These are phyloP conservation scores for Schizophyllum commune DNA, from an alignment of 1,284 basidiomycete species.

Conservation along the genomic window DNA sequence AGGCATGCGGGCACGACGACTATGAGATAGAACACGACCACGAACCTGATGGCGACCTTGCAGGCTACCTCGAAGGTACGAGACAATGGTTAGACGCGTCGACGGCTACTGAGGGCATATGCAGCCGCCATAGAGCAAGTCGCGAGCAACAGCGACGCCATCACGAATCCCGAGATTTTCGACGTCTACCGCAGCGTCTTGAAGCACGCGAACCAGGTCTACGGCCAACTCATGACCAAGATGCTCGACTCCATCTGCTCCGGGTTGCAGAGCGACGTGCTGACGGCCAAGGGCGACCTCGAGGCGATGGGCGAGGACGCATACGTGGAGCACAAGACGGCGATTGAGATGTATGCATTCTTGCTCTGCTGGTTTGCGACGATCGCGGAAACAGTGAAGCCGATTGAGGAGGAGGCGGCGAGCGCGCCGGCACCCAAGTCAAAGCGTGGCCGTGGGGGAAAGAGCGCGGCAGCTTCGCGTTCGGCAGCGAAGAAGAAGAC, in stretches of 20 bases:
- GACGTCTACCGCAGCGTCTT: conserved; percentile 76
- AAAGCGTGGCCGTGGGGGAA: conserved; percentile 53
- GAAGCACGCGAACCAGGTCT: conserved; percentile 56
- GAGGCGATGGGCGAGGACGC: conserved; percentile 67
- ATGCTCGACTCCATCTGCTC: conserved; percentile 72
- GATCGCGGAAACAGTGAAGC: conserved; percentile 68
- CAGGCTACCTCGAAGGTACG: conserved; percentile 43
- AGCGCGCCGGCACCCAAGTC: conserved; percentile 40
- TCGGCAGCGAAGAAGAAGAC: conserved; percentile 36
- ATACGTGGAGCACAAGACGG: conserved; percentile 58
- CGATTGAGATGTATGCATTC: conserved; percentile 86
- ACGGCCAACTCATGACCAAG: conserved; percentile 62
- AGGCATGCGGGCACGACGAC: conserved; percentile 50
- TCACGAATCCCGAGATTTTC: conserved; percentile 60
- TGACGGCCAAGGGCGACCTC: conserved; percentile 56
- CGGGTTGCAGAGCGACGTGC: conserved; percentile 63
- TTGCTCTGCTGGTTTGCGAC: conserved; percentile 80
- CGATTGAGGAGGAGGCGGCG: conserved; percentile 43
- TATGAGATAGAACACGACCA: conserved; percentile 62
- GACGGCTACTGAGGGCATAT: conserved; percentile 4
- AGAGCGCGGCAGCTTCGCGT: conserved; percentile 29
- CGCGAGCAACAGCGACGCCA: conserved; percentile 62
- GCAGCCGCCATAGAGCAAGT: conserved; percentile 66
- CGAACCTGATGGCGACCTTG: conserved; percentile 37
- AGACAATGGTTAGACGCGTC: conserved; percentile 5